These are phyloP conservation scores for Zanthoxylum bungeanum DNA, from an alignment of 345 rosid species.

Conservation along the genomic window DNA sequence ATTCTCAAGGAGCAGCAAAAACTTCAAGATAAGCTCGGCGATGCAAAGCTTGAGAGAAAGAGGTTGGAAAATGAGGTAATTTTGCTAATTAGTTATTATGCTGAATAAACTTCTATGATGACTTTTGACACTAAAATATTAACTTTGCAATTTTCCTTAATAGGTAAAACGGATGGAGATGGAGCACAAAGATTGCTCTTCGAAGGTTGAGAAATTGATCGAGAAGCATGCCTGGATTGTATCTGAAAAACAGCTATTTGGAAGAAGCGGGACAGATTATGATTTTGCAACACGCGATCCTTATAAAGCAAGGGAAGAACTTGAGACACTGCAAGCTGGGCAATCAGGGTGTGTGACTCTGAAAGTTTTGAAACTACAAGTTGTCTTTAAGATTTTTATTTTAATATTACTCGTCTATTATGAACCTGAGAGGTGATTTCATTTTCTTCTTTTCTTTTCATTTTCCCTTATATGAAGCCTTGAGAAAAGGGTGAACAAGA, in stretches of 20 bases:
- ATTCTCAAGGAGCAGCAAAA: constrained; percentile 69
- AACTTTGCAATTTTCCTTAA: background rate
- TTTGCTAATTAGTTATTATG: background rate
- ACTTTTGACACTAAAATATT: background rate
- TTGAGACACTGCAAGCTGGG: constrained; percentile 77
- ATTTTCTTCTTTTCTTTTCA: constrained; percentile 5
- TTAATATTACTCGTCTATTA: background rate
- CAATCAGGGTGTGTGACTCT: constrained; percentile 65
- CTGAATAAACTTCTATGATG: background rate
- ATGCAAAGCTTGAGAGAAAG: constrained; percentile 80
- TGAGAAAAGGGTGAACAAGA: constrained; percentile 96
- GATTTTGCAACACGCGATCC: constrained; percentile 79
- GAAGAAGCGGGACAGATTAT: constrained; percentile 93
- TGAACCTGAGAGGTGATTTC: constrained; percentile 11
- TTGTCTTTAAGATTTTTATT: too few relatives aligned
- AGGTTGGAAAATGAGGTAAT: constrained; percentile 96
- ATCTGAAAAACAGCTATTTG: constrained; percentile 90
- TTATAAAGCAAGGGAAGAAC: constrained; percentile 68
- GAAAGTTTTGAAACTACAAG: constrained; percentile 2
- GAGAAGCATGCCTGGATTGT: constrained; percentile 97
- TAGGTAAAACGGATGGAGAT: constrained; percentile 84
- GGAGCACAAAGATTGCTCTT: constrained; percentile 84
- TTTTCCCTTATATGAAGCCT: constrained; percentile 43
- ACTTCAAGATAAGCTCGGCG: constrained; percentile 65
- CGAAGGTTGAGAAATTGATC: constrained; percentile 75